A percentile compares a stretch with the other conserved stretches of the same genome.
Conservation (phyloP, 73 alveolate genomes). For the Breviolum minutum region DNA sequence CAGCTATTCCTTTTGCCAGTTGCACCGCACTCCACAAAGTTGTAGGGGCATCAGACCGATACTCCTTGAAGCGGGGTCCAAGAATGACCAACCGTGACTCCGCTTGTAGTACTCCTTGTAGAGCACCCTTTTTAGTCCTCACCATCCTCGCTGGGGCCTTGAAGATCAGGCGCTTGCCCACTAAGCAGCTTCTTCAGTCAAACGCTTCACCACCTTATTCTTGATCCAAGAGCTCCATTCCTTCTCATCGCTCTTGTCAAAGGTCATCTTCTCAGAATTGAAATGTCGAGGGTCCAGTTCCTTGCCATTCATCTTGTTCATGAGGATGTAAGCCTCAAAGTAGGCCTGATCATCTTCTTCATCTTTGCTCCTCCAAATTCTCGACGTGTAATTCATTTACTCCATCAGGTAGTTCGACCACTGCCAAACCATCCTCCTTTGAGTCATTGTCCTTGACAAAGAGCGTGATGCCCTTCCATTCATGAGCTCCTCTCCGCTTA, state of each 20-base stretch:
- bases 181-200: background rate
- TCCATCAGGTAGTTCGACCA: background rate
- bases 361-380: background rate
- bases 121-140: background rate
- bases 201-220: background rate
- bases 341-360: background rate
- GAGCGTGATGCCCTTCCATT: background rate
- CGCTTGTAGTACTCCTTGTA: background rate
- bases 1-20: background rate
- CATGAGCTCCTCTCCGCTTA: background rate
- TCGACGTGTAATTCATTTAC: background rate
- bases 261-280: background rate
- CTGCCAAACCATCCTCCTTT: background rate
- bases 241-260: background rate
- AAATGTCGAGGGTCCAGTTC: constrained; percentile 47
- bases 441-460: background rate
- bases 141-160: background rate
- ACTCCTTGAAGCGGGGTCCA: background rate
- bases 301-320: constrained; percentile 7
- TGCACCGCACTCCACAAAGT: background rate
- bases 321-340: background rate
- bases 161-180: background rate
- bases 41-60: background rate
- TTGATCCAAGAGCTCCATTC: constrained; percentile 37
- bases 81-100: background rate